Conservation (phyloP, 192 early-diverging fungal species). For the Haplosporangium gracile region DNA sequence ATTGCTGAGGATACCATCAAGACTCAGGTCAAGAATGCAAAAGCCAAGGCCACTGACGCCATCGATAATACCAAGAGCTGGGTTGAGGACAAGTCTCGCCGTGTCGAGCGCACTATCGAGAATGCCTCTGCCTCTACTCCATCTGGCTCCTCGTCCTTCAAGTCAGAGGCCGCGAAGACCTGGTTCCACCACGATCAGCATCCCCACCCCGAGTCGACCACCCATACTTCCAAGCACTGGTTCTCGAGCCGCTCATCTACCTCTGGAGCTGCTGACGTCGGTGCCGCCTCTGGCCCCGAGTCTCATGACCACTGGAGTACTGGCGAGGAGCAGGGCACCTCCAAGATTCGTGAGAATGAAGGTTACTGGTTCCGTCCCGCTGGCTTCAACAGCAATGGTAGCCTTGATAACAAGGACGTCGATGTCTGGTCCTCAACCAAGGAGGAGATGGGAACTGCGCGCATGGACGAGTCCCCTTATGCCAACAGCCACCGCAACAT, state of each 20-base stretch:
- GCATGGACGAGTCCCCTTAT: background rate
- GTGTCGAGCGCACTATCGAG: background rate
- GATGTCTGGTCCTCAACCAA: conserved; percentile 27
- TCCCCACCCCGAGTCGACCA: background rate
- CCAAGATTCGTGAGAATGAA: conserved; percentile 26
- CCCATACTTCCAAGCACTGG: conserved; percentile 11
- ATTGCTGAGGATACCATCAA: conserved; percentile 5
- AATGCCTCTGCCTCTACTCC: background rate
- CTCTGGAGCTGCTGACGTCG: background rate
- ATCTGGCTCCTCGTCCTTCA: background rate
- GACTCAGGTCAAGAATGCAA: conserved; percentile 1
- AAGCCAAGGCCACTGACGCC: conserved; percentile 7
- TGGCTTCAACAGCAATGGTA: background rate
- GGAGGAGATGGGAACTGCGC: conserved; percentile 25
- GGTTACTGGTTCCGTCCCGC: conserved; percentile 18
- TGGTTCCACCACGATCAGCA: conserved; percentile 9
- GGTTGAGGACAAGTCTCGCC: conserved; percentile 21
- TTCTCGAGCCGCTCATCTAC: conserved; percentile 17
- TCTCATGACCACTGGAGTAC: conserved; percentile 22
- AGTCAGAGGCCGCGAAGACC: background rate
- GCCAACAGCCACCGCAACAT: conserved; percentile 14
- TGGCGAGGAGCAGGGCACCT: conserved; percentile 24
- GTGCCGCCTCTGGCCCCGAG: background rate
- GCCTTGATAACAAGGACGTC: conserved; percentile 31
- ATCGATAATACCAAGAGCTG: conserved; percentile 16